Percentiles rank a stretch among this genome's conserved stretches.
These are phyloP conservation scores for Cryptococcus neoformans DNA, from an alignment of 1,284 basidiomycete genomes.

Conservation along the genomic window DNA sequence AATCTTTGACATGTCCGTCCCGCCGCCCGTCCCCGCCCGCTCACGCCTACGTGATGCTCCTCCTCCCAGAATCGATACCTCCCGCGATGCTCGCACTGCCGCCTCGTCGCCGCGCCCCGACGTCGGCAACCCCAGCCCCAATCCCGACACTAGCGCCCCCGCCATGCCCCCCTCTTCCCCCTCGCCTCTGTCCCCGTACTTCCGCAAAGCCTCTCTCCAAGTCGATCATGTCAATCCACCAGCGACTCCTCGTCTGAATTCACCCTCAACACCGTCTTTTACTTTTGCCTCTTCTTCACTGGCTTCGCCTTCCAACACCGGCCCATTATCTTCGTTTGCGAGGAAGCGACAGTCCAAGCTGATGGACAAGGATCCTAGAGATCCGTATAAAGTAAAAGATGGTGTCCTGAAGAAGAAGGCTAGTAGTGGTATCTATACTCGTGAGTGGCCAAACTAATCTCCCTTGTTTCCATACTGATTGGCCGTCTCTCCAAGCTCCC, in stretches of 20 bases:
- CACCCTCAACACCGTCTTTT: not conserved
- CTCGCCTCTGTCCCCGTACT: not conserved
- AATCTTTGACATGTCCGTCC: slow-evolving; percentile 3
- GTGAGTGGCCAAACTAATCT: slow-evolving; percentile 15
- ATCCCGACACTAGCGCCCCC: not conserved
- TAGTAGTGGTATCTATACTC: slow-evolving; percentile 22
- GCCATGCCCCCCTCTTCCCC: not conserved
- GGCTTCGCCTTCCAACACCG: not conserved
- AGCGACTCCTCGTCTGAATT: not conserved
- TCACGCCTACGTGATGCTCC: slow-evolving; percentile 11
- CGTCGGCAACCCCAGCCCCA: not conserved
- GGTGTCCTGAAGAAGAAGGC: slow-evolving; percentile 10
- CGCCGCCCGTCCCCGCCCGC: slow-evolving; percentile 17
- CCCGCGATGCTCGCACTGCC: not conserved
- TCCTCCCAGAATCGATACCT: slow-evolving; percentile 1
- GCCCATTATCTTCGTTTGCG: not conserved
- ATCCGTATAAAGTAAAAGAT: slow-evolving; percentile 16
- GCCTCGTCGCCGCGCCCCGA: too few species aligned
- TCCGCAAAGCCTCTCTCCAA: not conserved
- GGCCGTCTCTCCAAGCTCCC: slow-evolving; percentile 2
- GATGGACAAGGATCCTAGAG: slow-evolving; percentile 14
- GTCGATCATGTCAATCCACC: not conserved
- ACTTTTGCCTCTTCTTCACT: not conserved
- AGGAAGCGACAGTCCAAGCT: slow-evolving; percentile 4
- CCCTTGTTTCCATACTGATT: too few species aligned